Evolutionary conservation across 2,329 filamentous ascomycete genomes (phyloP).

Genomic region (Botrytis pseudocinerea): DNA sequence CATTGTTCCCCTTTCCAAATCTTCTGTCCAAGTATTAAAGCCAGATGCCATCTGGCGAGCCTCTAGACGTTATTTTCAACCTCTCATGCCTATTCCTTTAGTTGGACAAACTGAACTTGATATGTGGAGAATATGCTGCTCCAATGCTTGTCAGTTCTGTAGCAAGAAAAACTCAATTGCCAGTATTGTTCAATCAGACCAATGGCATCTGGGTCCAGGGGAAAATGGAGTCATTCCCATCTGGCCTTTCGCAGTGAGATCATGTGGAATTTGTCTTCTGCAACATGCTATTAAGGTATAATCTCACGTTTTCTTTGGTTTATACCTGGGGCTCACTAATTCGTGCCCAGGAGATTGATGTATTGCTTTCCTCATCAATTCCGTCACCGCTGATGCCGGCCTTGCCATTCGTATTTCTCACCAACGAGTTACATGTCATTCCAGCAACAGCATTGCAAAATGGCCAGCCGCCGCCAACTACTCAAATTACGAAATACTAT

Average conservation of each 20-base stretch:
- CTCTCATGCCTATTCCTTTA: slow-evolving; percentile 69
- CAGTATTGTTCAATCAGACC: slow-evolving; percentile 42
- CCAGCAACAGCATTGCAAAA: slow-evolving; percentile 56
- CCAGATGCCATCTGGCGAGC: slow-evolving; percentile 70
- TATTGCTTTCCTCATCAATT: slow-evolving; percentile 62
- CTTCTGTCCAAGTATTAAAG: slow-evolving; percentile 45
- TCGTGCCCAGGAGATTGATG: slow-evolving; percentile 63
- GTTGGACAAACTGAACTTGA: slow-evolving; percentile 65
- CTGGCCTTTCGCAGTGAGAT: slow-evolving; percentile 69
- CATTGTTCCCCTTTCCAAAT: slow-evolving; percentile 43
- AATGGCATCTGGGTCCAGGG: slow-evolving; percentile 64
- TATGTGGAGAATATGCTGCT: slow-evolving; percentile 73
- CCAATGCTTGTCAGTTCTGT: slow-evolving; percentile 68
- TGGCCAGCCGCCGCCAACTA: slow-evolving; percentile 48
- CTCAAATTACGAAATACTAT: slow-evolving; percentile 66
- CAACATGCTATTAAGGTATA: slow-evolving; percentile 64
- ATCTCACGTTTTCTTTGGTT: slow-evolving; percentile 28
- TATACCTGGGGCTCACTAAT: slow-evolving; percentile 32
- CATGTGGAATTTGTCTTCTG: slow-evolving; percentile 67
- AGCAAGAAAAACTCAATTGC: slow-evolving; percentile 43
- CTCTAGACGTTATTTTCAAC: slow-evolving; percentile 65
- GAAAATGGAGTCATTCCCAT: slow-evolving; percentile 60
- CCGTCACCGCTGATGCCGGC: slow-evolving; percentile 64
- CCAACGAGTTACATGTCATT: slow-evolving; percentile 60
- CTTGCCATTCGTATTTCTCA: slow-evolving; percentile 69